These are phyloP conservation scores for Colletotrichum abscissum DNA, from an alignment of 2,329 filamentous ascomycete species.

Conservation along the genomic window DNA sequence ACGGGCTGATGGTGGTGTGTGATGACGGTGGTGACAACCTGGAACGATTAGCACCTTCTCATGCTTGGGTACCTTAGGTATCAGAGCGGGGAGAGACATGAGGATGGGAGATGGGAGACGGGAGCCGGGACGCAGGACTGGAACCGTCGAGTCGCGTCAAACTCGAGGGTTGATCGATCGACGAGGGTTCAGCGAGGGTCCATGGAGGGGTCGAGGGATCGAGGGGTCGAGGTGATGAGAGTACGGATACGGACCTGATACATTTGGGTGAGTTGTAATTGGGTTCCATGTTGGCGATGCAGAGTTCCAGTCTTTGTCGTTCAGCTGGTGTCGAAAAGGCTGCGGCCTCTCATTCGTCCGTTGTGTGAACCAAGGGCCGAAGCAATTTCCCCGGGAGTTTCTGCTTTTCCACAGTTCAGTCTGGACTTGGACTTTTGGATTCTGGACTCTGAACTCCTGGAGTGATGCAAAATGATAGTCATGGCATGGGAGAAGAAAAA, in stretches of 20 bases:
- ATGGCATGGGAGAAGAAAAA: background rate
- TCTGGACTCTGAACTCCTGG: too few species aligned
- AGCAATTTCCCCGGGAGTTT: constrained; percentile 1
- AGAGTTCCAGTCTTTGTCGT: background rate
- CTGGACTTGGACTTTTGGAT: background rate
- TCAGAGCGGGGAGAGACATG: background rate
- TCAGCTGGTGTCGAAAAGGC: constrained; percentile 17
- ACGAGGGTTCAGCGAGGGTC: background rate
- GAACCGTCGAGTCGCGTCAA: background rate
- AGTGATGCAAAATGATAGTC: too few species aligned
- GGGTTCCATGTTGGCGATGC: background rate
- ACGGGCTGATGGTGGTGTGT: background rate
- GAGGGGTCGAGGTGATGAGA: background rate
- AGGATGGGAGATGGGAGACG: background rate
- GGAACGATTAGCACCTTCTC: too few species aligned
- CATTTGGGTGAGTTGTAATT: background rate
- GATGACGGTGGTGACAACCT: background rate
- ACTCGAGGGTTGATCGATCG: background rate
- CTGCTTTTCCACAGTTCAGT: background rate
- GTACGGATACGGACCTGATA: background rate
- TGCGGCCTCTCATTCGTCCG: constrained; percentile 10
- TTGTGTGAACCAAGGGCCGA: background rate
- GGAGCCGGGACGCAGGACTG: background rate
- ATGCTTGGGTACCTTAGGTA: too few species aligned
- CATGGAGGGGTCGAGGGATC: background rate